Base-by-base conservation (phyloP, 73 alveolate genomes). In the Symbiodinium pilosum region DNA sequence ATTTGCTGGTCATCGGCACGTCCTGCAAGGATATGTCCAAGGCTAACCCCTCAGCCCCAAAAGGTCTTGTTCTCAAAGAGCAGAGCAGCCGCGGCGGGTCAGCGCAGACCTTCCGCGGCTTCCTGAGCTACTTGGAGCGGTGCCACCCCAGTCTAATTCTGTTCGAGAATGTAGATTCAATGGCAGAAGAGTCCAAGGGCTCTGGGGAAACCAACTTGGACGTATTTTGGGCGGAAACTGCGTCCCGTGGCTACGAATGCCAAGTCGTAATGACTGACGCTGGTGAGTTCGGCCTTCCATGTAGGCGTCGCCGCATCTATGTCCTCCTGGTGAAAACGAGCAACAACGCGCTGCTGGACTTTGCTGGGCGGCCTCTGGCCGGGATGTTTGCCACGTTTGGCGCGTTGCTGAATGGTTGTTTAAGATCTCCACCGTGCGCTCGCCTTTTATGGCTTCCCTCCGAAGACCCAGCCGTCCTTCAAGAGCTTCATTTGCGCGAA, bases 11-110 rank as follows among this genome's bases (percentile, higher is more conserved):
- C 12, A 77, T 91, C 16, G 95, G 95, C 36, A 68, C 95, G 5
- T 41, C 77, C 47, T 88, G 95, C 95, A 88, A 88, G 47, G 95
- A 91, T 84, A 91, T 91, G 97, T 42, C 83, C 34, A 87, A 88
- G 14, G 94, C 94, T 42, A 87, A 87, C 36, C 44, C 56, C 2
- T 24, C 34, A 18, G 39, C 21, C 30, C 34, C 34, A 11, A 56
- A 20, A 1, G 77, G 36, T 14, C 77, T n/a, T 24, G 86, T 87
- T 7, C 36, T 59, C 20, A 1, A 5, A 5, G 42, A 52, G n/a
- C 21, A 21, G 14, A 12, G 3, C 38, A 26, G 47, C 21, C 4
- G 21, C 24, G 94, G 94, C 16, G 94, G 94, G 44, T 26, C 47
- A 16, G 94, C 94, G 34, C 94, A 87, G 30, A 87, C 94, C 42